phyloP scores from a whole-genome alignment of 108 stramenopile species.

The Parietichytrium sp. region DNA sequence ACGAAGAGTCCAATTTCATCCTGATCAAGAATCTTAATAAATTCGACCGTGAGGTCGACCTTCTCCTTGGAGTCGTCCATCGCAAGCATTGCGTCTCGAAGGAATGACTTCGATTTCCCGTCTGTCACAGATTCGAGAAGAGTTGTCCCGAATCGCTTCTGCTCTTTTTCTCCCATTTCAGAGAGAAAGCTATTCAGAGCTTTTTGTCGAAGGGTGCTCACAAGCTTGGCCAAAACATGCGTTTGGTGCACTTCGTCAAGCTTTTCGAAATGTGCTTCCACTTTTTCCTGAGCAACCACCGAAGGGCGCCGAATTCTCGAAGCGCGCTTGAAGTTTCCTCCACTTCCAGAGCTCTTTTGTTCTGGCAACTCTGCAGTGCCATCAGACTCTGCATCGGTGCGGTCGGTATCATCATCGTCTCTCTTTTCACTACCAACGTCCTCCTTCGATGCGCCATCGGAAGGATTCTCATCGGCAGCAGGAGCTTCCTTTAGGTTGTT shows the following conservation, averaged over 20 bases:
- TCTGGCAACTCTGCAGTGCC: too few relatives aligned
- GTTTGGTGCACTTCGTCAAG: conserved; percentile 10
- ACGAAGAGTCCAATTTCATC: neutral
- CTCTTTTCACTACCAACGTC: too few relatives aligned
- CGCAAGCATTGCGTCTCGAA: neutral
- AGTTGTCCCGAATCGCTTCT: neutral
- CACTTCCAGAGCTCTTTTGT: too few relatives aligned
- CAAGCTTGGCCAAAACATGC: neutral
- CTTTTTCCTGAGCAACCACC: neutral
- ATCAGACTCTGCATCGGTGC: too few relatives aligned
- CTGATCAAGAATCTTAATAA: neutral
- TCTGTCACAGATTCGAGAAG: neutral
- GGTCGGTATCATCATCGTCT: too few relatives aligned
- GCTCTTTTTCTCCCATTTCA: neutral
- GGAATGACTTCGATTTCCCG: neutral
- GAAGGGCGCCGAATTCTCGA: neutral
- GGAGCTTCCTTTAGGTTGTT: too few relatives aligned
- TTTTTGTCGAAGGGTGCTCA: neutral
- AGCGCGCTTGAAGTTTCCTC: too few relatives aligned
- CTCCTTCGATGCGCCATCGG: too few relatives aligned
- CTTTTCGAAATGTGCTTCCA: neutral
- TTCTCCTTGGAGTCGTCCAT: neutral
- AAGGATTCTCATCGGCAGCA: too few relatives aligned
- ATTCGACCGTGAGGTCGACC: conserved; percentile 3
- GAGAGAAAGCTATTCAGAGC: neutral